These are phyloP conservation scores for Magnaporthales sp. DNA, from an alignment of 2,329 filamentous ascomycete species.

Conservation along the genomic window DNA sequence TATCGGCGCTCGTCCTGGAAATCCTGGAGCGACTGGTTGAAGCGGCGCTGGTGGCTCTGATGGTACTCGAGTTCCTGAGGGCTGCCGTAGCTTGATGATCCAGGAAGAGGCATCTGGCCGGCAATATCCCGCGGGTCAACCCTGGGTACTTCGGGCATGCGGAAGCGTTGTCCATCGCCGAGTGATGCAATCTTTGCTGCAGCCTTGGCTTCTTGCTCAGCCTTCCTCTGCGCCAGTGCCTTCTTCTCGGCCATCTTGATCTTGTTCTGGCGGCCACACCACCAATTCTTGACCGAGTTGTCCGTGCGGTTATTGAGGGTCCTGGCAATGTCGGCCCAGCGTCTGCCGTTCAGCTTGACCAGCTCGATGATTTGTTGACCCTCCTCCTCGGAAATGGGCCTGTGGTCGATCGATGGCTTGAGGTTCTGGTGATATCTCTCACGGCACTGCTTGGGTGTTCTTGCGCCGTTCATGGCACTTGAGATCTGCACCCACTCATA, in stretches of 20 bases:
- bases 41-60: not conserved
- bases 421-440: conserved; percentile 93
- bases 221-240: not conserved
- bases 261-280: conserved; percentile 88
- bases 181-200: not conserved
- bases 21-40: not conserved
- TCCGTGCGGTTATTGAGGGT: conserved; percentile 77
- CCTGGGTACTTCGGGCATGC: not conserved
- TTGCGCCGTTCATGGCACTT: conserved; percentile 55
- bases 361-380: conserved; percentile 66
- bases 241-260: conserved; percentile 38
- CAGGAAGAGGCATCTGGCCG: not conserved
- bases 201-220: not conserved
- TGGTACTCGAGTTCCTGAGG: not conserved
- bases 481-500: conserved; percentile 72
- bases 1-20: conserved; percentile 4
- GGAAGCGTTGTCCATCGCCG: not conserved
- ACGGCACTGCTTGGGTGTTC: conserved; percentile 89
- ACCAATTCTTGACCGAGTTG: conserved; percentile 97
- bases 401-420: conserved; percentile 65
- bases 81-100: not conserved
- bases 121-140: not conserved
- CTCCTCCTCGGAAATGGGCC: conserved; percentile 64
- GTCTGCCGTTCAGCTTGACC: conserved; percentile 71
- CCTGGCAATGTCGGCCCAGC: conserved; percentile 89